Percentiles rank a stretch among this genome's conserved stretches.
Conservation (phyloP, 768 basidiomycete species). For the Inosperma sp. region DNA sequence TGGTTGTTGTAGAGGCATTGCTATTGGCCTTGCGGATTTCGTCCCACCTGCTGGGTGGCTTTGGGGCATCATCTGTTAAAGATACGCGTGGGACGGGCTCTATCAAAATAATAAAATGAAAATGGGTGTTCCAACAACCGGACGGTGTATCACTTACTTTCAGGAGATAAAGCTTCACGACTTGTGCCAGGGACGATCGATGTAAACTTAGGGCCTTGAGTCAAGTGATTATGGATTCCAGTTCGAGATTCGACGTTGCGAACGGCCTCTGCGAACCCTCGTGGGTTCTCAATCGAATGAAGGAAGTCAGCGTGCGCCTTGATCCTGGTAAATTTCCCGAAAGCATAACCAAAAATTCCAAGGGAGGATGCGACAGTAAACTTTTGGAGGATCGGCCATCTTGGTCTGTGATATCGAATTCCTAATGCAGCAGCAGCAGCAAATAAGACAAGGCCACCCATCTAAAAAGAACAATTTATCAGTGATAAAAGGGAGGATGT, state of each 20-base stretch:
- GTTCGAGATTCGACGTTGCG: conserved; percentile 44
- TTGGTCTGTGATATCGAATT: background rate
- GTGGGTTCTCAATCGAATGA: conserved; percentile 36
- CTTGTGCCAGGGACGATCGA: conserved; percentile 19
- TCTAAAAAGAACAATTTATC: conserved; percentile 8
- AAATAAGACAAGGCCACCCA: conserved; percentile 3
- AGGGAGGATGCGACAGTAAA: conserved; percentile 17
- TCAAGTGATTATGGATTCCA: conserved; percentile 23
- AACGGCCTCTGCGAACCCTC: conserved; percentile 37
- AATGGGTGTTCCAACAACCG: background rate
- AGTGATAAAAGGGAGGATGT: conserved; percentile 1
- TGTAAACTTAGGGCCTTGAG: conserved; percentile 26
- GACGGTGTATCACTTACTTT: background rate
- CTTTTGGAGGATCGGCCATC: conserved; percentile 1
- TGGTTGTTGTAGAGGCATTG: conserved; percentile 41
- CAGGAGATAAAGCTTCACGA: background rate
- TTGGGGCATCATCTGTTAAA: conserved; percentile 4
- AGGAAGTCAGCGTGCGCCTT: conserved; percentile 35
- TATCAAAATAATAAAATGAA: conserved; percentile 8
- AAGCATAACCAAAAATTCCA: conserved; percentile 27
- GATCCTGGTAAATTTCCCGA: conserved; percentile 28
- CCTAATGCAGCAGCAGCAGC: background rate
- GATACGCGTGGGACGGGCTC: conserved; percentile 15
- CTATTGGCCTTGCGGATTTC: conserved; percentile 55
- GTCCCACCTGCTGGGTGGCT: conserved; percentile 51